Base-by-base conservation (phyloP, 345 rosid genomes). In the Excoecaria cochinchinensis region DNA sequence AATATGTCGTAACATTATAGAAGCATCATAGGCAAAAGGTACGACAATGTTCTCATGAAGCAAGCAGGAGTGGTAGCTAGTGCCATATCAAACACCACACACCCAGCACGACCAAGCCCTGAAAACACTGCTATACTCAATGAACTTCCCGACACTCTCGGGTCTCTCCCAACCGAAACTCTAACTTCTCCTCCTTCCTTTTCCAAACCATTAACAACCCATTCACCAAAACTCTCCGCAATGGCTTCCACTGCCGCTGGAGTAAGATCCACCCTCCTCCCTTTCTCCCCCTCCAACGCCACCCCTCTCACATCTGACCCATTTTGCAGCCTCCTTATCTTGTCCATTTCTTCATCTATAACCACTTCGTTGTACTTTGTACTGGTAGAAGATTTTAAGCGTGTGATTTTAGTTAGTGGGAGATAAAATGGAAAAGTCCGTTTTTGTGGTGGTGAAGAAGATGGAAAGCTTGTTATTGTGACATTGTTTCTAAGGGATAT, bases 11-110 rank as follows among this genome's bases (percentile, higher is more conserved):
- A 90, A 97, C 99, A 95, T 95, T 19, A 92, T 86, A 25, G 98
- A 92, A 71, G 93, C 99, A 79, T 95, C 92, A 21, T 86, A 92
- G 51, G 87, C 82, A 71, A 90, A 95, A 10, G 94, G 90, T 70
- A 78, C 52, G 92, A 82, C 81, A 90, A 40, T 47, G 97, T 91
- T 75, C 98, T 92, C 97, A 93, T 89, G 82, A 91, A 95, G 84
- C 99, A 92, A 80, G 98, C 98, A 0, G 99, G 99, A 55, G 98
- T 91, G 3, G 99, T 92, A 1, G 99, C 99, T 19, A 95, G 93
- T 57, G 97, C 96, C 90, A 91, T 91, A 52, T 92, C 98, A 70
- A 91, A 87, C 51, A 63, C 88, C 86, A 83, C 42, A 82, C 98
- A 92, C 0, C 93, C 98, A 1, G 97, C 96, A 24, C 98, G 91